A percentile compares a stretch with the other conserved stretches of the same genome.
phyloP scores from a whole-genome alignment of 2,329 filamentous ascomycete species.

The Calonectria honghensis region DNA sequence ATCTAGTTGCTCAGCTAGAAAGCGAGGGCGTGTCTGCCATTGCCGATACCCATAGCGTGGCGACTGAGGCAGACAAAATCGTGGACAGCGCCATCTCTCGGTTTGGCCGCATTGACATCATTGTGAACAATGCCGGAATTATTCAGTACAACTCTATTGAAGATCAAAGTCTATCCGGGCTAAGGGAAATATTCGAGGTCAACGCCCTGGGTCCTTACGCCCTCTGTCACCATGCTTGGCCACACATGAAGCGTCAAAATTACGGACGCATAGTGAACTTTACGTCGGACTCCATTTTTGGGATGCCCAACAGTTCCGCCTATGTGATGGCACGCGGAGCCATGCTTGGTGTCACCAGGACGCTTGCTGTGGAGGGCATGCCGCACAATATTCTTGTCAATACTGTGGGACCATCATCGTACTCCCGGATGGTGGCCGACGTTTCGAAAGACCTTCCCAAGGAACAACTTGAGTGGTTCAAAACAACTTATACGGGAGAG shows the following conservation, averaged over 20 bases:
- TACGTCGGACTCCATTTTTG: constrained; percentile 21
- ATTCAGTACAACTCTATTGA: background rate
- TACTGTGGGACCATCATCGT: constrained; percentile 21
- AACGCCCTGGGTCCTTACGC: constrained; percentile 26
- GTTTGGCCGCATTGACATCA: constrained; percentile 27
- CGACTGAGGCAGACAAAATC: constrained; percentile 15
- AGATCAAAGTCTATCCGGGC: background rate
- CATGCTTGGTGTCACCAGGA: constrained; percentile 19
- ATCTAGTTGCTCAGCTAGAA: constrained; percentile 3
- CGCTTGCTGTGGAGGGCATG: constrained; percentile 22
- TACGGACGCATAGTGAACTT: constrained; percentile 34
- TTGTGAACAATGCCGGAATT: constrained; percentile 33
- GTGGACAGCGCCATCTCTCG: background rate
- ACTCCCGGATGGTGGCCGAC: constrained; percentile 27
- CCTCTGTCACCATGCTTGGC: constrained; percentile 24
- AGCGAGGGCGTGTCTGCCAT: constrained; percentile 1
- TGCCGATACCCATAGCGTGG: constrained; percentile 16
- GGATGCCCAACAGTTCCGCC: constrained; percentile 23
- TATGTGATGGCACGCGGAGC: constrained; percentile 29
- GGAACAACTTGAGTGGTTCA: constrained; percentile 21
- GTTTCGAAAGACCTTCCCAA: constrained; percentile 24
- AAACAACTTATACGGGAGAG: constrained; percentile 12
- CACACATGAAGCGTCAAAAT: constrained; percentile 31
- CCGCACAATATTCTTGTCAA: constrained; percentile 31
- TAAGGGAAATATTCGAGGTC: constrained; percentile 11